Evolutionary conservation across 1,139 yeast genomes (phyloP).

Genomic region (Protomyces gravidus): DNA sequence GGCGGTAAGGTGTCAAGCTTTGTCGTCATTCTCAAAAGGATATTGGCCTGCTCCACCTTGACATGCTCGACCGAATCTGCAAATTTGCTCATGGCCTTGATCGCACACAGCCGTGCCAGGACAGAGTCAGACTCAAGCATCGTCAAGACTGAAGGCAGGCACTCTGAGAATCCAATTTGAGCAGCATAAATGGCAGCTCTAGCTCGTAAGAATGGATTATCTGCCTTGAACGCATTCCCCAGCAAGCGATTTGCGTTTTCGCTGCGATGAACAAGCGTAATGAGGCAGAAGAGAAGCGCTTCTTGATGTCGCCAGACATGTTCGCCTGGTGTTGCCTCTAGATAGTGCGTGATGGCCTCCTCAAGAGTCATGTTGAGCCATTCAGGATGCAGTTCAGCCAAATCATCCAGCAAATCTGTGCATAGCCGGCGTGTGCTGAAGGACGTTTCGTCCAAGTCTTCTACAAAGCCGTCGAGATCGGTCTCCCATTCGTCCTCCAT

Average conservation of each 20-base stretch:
- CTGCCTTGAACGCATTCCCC: slow-evolving; percentile 1
- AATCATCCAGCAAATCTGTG: slow-evolving; percentile 19
- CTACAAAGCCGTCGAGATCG: slow-evolving; percentile 26
- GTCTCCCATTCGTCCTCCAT: slow-evolving; percentile 17
- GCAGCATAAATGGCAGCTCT: slow-evolving; percentile 22
- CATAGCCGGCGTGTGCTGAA: slow-evolving; percentile 18
- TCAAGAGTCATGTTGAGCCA: slow-evolving; percentile 1
- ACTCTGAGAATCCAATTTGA: slow-evolving; percentile 7
- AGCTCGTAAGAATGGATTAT: slow-evolving; percentile 8
- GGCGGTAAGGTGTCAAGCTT: slow-evolving; percentile 1
- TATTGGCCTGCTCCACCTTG: slow-evolving; percentile 6
- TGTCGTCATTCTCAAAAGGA: slow-evolving; percentile 17
- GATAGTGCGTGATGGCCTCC: slow-evolving; percentile 9
- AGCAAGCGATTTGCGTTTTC: not conserved
- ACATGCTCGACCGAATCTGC: slow-evolving; percentile 12
- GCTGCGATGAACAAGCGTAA: slow-evolving; percentile 2
- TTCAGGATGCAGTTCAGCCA: slow-evolving; percentile 7
- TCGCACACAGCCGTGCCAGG: slow-evolving; percentile 20
- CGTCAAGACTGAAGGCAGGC: not conserved
- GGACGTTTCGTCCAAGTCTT: slow-evolving; percentile 19
- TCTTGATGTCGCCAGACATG: slow-evolving; percentile 16
- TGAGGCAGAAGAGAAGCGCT: slow-evolving; percentile 11
- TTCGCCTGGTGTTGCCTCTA: slow-evolving; percentile 5
- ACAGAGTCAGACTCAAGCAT: not conserved
- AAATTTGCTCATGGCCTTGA: slow-evolving; percentile 18